A percentile compares a stretch with the other conserved stretches of the same genome.
Conservation (phyloP, 2,329 filamentous ascomycete species). For the Paecilomyces sp. region DNA sequence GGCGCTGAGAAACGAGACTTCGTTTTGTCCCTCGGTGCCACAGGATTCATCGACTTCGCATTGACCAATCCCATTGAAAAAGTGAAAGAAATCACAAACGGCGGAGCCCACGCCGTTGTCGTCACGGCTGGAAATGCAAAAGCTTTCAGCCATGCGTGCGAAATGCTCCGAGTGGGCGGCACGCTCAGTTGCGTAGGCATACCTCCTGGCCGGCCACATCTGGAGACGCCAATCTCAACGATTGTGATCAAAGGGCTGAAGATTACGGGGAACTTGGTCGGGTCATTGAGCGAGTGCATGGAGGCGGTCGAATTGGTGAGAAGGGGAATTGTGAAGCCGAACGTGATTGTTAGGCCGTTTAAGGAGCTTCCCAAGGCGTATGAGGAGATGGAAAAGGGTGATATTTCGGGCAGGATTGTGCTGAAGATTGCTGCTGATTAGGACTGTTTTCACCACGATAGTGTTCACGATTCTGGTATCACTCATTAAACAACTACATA, state of each 20-base stretch:
- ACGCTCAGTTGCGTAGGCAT: slow-evolving; percentile 40
- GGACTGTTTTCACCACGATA: not conserved
- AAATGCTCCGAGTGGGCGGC: slow-evolving; percentile 39
- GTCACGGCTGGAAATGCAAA: slow-evolving; percentile 36
- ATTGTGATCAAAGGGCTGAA: slow-evolving; percentile 41
- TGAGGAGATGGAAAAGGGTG: slow-evolving; percentile 38
- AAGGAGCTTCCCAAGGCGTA: slow-evolving; percentile 36
- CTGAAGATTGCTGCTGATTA: slow-evolving; percentile 28
- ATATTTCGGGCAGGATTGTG: slow-evolving; percentile 37
- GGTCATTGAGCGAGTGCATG: slow-evolving; percentile 39
- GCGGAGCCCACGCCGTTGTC: slow-evolving; percentile 36
- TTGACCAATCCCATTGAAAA: slow-evolving; percentile 23
- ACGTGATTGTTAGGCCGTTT: slow-evolving; percentile 35
- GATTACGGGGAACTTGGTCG: slow-evolving; percentile 38
- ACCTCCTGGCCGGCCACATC: slow-evolving; percentile 28
- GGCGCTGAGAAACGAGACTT: slow-evolving; percentile 32
- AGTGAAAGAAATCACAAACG: slow-evolving; percentile 29
- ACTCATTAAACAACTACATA: not conserved
- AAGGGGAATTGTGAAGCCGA: slow-evolving; percentile 35
- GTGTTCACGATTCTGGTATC: not conserved
- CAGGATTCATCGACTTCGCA: slow-evolving; percentile 36
- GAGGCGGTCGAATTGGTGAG: slow-evolving; percentile 40
- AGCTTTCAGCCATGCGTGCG: slow-evolving; percentile 36
- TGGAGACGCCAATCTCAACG: slow-evolving; percentile 35
- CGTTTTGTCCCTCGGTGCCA: slow-evolving; percentile 31